Evolutionary conservation across 2,329 filamentous ascomycete genomes (phyloP).

Genomic region (Diaporthe longicolla): DNA sequence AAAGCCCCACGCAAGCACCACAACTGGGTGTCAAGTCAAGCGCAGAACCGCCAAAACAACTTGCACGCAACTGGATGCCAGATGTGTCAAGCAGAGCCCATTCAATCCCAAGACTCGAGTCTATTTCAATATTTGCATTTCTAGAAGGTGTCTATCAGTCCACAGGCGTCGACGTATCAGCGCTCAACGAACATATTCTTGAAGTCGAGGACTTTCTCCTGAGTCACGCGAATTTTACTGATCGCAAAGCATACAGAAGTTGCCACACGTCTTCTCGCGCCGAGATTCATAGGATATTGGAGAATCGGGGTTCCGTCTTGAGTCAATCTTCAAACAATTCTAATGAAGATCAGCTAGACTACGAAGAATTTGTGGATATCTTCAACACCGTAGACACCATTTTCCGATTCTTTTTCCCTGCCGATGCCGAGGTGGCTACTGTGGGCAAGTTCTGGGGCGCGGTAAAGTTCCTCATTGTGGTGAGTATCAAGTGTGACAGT

Average conservation of each 20-base stretch:
- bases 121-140: background rate
- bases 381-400: conserved; percentile 1
- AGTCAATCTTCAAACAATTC: background rate
- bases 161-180: background rate
- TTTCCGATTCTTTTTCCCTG: conserved; percentile 11
- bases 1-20: background rate
- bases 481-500: background rate
- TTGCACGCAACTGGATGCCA: background rate
- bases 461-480: background rate
- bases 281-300: background rate
- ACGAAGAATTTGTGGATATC: conserved; percentile 2
- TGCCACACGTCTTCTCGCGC: background rate
- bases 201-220: conserved; percentile 12
- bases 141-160: background rate
- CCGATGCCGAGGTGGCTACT: background rate
- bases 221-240: background rate
- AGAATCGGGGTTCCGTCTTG: background rate
- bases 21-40: background rate
- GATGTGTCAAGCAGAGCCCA: background rate
- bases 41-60: background rate
- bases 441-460: conserved; percentile 16
- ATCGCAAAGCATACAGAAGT: conserved; percentile 12
- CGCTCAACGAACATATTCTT: conserved; percentile 10
- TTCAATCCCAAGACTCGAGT: background rate
- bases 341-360: background rate